Evolutionary conservation across 1,284 basidiomycete genomes (phyloP).

Genomic region (Exobasidium rhododendri): DNA sequence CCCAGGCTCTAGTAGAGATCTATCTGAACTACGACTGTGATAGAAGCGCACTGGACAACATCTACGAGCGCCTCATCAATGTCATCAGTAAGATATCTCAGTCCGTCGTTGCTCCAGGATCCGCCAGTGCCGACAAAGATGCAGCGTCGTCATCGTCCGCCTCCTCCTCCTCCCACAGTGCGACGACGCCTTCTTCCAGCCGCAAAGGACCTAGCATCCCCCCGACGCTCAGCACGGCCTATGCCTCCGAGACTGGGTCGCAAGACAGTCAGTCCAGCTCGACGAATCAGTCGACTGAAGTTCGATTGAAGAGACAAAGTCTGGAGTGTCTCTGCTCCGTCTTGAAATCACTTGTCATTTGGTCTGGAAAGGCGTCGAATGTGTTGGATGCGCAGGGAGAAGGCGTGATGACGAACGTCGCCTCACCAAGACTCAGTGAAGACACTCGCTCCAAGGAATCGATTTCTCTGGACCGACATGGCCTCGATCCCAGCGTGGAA

Average conservation of each 20-base stretch:
- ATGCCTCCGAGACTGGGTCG: slow-evolving; percentile 7
- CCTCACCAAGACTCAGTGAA: neutral
- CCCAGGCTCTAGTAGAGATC: slow-evolving; percentile 53
- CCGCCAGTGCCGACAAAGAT: slow-evolving; percentile 19
- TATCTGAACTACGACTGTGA: slow-evolving; percentile 55
- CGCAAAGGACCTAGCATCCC: slow-evolving; percentile 26
- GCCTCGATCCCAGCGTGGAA: neutral
- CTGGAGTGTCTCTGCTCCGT: slow-evolving; percentile 52
- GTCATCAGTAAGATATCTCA: slow-evolving; percentile 48
- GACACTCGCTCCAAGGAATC: neutral
- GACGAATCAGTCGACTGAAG: slow-evolving; percentile 40
- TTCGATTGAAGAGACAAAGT: slow-evolving; percentile 50
- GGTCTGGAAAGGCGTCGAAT: slow-evolving; percentile 29
- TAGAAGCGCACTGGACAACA: slow-evolving; percentile 51
- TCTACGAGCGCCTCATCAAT: slow-evolving; percentile 54
- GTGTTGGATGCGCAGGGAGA: neutral
- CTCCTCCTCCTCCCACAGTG: neutral
- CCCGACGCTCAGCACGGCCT: slow-evolving; percentile 32
- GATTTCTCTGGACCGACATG: neutral
- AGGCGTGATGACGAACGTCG: neutral
- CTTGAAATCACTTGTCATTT: slow-evolving; percentile 49
- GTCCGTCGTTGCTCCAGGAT: slow-evolving; percentile 27
- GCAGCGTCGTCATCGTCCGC: slow-evolving; percentile 13
- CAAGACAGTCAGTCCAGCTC: slow-evolving; percentile 1
- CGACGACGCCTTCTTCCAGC: neutral